Percentiles rank a stretch among this genome's conserved stretches.
phyloP scores from a whole-genome alignment of 2,329 filamentous ascomycete species.

The Penicillium sp. region DNA sequence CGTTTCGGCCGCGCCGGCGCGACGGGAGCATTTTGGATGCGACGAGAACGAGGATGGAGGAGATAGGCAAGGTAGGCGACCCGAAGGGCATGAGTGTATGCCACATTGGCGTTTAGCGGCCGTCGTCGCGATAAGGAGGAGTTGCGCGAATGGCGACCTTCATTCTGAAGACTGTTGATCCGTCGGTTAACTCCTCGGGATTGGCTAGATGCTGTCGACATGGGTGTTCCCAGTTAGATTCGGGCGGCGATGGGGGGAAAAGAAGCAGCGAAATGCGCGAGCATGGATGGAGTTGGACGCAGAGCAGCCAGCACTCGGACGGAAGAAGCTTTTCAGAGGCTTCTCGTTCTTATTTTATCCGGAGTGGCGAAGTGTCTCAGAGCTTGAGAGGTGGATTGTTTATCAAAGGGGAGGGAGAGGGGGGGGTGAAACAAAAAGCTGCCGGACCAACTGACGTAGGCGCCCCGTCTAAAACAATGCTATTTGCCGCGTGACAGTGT shows the following conservation, averaged over 20 bases:
- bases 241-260: slow-evolving; percentile 22
- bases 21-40: slow-evolving; percentile 75
- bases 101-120: slow-evolving; percentile 62
- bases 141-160: slow-evolving; percentile 41
- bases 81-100: slow-evolving; percentile 85
- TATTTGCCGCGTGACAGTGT: not conserved
- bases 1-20: slow-evolving; percentile 64
- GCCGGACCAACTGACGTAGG: slow-evolving; percentile 24
- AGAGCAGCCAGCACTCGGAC: slow-evolving; percentile 22
- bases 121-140: slow-evolving; percentile 43
- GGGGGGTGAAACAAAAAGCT: slow-evolving; percentile 22
- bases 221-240: slow-evolving; percentile 32
- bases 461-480: slow-evolving; percentile 20
- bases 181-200: slow-evolving; percentile 47
- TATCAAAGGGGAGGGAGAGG: slow-evolving; percentile 14
- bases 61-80: slow-evolving; percentile 90
- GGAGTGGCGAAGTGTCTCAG: slow-evolving; percentile 6
- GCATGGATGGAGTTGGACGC: slow-evolving; percentile 30
- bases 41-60: slow-evolving; percentile 82
- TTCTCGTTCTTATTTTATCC: not conserved
- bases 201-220: slow-evolving; percentile 48
- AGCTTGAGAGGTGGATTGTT: slow-evolving; percentile 14
- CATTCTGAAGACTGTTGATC: slow-evolving; percentile 47
- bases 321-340: not conserved
- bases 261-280: slow-evolving; percentile 32